Base-by-base conservation (phyloP, 2,329 filamentous ascomycete species). In the Beauveria sp. region DNA sequence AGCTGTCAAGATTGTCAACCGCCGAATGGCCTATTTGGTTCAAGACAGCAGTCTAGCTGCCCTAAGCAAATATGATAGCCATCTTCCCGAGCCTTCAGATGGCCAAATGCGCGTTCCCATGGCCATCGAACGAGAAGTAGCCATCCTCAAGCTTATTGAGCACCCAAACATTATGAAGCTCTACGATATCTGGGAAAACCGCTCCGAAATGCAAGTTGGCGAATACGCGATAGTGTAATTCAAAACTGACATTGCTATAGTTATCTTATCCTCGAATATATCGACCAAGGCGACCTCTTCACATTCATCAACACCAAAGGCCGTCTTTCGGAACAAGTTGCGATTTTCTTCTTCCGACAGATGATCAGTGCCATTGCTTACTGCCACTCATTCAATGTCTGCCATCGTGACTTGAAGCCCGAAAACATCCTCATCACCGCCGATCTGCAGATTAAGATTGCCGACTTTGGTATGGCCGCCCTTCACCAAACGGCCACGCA, bases 111-210 rank as follows among this genome's bases (percentile, higher is more conserved):
- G 84, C 60, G 92, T 96, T 71, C 93, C 93, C 1, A 86, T 93
- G 69, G 90, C 92, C 1, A 89, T 99, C 64, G 93, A 98, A 75
- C 84, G 95, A 60, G 95, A 99, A 72, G 93, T 99, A 46, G 92
- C 93, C 38, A 96, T 99, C 68, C 91, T 99, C 83, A 98, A 97
- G 76, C 83, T 98, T 62, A 90, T 98, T 64, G 88, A 96, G 69
- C 95, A 99, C 75, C 90, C 89, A 6, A 95, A 98, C 72, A 93
- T 98, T 69, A 93, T 97, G 74, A 91, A 90, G 67, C 78, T 99
- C 10, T 95, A 93, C 72, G 95, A 99, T 75, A 93, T 99, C 34
- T 99, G 93, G 93, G 95, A 99, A 76, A 98, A 97, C 71, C 84
- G 90, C 24, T 90, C 91, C 62, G 93, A 99, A 74, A 88, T 99